Base-by-base conservation (phyloP, 306 rosid genomes). In the Sicyos edulis region DNA sequence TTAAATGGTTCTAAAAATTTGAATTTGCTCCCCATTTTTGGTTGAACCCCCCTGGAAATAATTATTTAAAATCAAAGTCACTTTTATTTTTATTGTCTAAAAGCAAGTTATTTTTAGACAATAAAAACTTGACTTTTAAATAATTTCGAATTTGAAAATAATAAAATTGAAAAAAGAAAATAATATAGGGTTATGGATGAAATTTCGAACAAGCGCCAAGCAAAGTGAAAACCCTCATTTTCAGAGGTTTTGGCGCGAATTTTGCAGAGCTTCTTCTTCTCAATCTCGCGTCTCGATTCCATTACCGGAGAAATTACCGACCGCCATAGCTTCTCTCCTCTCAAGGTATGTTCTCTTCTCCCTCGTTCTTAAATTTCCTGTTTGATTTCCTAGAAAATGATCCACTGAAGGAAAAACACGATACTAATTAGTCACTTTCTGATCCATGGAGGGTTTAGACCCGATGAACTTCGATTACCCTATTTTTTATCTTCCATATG, bases 241-340 rank as follows among this genome's bases (percentile, higher is more conserved):
- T 69, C 73, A 51, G 58, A 14, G 47, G 9, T 22, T 50, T 22
- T 51, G 73, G 73, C 73, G 59, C 45, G 59, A 50, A 69, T 69
- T 69, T 69, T 50, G 59, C 59, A 51, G 1, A 50, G 45, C 47
- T 26, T 24, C 4, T 15, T 69, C 73, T 32, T 32, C 59, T 11
- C 73, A 32, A 53, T 15, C 56, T 66, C 40, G 53, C 70, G 51
- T 40, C 40, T 66, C 55, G 7, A 19, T 12, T 44, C 20, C 37
- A 6, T 6, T 47, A 20, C 34, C 55, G 45, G 42, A 63, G 54
- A 68, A 24, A 44, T 26, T 49, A 24, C 47, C 3, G 59, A 26
- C 4, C 47, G 10, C 59, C 73, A 26, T 20, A 50, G 58, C 45
- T 26, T 49, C 24, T 69, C 15, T 14, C 47, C 57, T 68, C 47